These are phyloP conservation scores for Lactarius evosmus DNA, from an alignment of 768 basidiomycete species.

Conservation along the genomic window DNA sequence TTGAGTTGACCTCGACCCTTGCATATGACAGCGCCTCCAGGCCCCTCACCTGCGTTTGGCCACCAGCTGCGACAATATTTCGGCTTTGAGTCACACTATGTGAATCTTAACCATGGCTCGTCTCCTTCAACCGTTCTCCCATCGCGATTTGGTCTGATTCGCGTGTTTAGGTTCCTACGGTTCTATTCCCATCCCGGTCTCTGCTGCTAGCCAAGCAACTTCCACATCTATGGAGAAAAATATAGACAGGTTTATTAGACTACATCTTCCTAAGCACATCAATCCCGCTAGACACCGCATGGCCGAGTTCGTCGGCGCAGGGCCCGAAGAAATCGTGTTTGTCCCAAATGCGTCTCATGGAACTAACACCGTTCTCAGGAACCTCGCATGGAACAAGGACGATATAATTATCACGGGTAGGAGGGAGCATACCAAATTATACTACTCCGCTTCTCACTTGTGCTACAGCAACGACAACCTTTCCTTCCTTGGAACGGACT, in stretches of 20 bases:
- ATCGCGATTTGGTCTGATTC: not conserved
- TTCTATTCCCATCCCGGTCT: conserved; percentile 52
- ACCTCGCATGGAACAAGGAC: conserved; percentile 62
- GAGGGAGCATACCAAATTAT: conserved; percentile 30
- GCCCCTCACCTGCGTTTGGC: conserved; percentile 49
- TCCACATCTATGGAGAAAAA: conserved; percentile 47
- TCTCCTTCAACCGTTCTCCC: not conserved
- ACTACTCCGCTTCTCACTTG: conserved; percentile 1
- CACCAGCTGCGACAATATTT: conserved; percentile 53
- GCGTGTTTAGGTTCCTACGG: conserved; percentile 57
- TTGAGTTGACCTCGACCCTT: not conserved
- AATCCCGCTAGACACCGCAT: conserved; percentile 43
- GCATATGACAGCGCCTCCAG: not conserved
- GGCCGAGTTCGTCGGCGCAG: conserved; percentile 49
- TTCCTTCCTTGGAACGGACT: conserved; percentile 50
- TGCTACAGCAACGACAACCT: conserved; percentile 53
- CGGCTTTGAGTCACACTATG: conserved; percentile 53
- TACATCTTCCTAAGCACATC: conserved; percentile 38
- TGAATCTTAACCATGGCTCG: conserved; percentile 65
- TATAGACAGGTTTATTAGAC: conserved; percentile 53
- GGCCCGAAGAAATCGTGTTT: conserved; percentile 55
- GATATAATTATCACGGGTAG: conserved; percentile 65
- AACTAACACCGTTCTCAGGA: conserved; percentile 62
- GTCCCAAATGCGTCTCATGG: conserved; percentile 63
- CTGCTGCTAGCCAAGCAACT: conserved; percentile 43